Evolutionary conservation across 1,284 basidiomycete species (phyloP).

Genomic region (Vanrija pseudolonga): DNA sequence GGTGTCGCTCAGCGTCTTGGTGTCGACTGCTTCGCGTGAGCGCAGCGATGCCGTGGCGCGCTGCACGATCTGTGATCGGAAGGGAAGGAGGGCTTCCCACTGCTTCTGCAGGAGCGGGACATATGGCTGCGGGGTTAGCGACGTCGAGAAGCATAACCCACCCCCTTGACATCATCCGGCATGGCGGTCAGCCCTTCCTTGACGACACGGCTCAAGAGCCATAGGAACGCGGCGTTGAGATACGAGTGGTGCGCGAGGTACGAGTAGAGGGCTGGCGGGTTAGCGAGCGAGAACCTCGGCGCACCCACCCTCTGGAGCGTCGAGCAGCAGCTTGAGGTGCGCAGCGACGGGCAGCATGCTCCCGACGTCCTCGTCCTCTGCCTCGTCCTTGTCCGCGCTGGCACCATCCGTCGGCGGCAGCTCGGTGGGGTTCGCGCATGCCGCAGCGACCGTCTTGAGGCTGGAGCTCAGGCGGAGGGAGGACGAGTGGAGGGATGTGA

Average conservation of each 20-base stretch:
- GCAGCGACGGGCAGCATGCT: constrained; percentile 72
- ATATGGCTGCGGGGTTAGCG: constrained; percentile 28
- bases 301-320: constrained; percentile 67
- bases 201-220: constrained; percentile 76
- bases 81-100: constrained; percentile 80
- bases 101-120: constrained; percentile 78
- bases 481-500: constrained; percentile 59
- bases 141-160: constrained; percentile 11
- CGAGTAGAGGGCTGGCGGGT: constrained; percentile 60
- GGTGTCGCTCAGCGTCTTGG: constrained; percentile 66
- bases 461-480: constrained; percentile 51
- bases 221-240: constrained; percentile 77
- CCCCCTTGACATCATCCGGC: constrained; percentile 31
- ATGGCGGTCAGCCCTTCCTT: constrained; percentile 39
- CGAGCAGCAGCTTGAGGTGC: constrained; percentile 79
- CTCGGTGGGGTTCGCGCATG: constrained; percentile 38
- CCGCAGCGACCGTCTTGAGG: constrained; percentile 33
- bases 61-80: constrained; percentile 77
- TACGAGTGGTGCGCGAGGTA: constrained; percentile 73
- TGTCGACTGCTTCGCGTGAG: constrained; percentile 43
- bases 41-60: constrained; percentile 71
- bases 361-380: constrained; percentile 51
- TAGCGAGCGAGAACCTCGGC: not conserved
- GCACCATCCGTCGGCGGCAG: constrained; percentile 16
- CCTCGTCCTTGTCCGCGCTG: constrained; percentile 10